phyloP scores from a whole-genome alignment of 2,329 filamentous ascomycete genomes.

The Coleophoma eucalyptorum region DNA sequence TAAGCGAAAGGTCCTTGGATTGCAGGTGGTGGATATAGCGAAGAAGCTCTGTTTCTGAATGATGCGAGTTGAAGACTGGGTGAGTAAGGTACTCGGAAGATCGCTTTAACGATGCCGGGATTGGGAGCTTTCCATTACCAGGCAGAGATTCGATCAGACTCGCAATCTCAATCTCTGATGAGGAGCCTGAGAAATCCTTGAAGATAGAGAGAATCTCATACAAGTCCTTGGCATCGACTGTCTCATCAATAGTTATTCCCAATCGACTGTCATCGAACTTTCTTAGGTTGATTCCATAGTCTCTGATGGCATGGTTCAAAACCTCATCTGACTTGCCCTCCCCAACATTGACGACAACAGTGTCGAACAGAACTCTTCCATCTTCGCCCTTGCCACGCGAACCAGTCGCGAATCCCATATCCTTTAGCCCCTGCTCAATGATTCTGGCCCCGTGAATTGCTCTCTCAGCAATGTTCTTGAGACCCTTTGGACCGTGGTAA shows the following conservation, averaged over 20 bases:
- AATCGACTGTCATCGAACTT: slow-evolving; percentile 56
- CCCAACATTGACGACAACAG: slow-evolving; percentile 62
- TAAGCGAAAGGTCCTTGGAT: slow-evolving; percentile 89
- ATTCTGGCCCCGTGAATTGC: slow-evolving; percentile 68
- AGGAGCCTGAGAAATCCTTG: slow-evolving; percentile 28
- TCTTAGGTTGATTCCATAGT: slow-evolving; percentile 58
- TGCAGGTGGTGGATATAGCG: slow-evolving; percentile 92
- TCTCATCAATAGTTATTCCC: slow-evolving; percentile 78
- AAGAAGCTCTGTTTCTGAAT: slow-evolving; percentile 91
- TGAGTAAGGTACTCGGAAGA: slow-evolving; percentile 78
- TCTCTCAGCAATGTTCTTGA: slow-evolving; percentile 79
- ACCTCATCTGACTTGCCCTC: slow-evolving; percentile 46
- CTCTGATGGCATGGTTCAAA: slow-evolving; percentile 44
- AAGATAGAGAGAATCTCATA: slow-evolving; percentile 55
- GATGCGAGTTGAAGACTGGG: slow-evolving; percentile 90
- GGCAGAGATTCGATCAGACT: slow-evolving; percentile 41
- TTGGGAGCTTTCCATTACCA: slow-evolving; percentile 27
- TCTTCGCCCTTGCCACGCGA: slow-evolving; percentile 52
- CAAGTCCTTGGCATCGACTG: slow-evolving; percentile 52
- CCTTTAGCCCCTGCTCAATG: slow-evolving; percentile 60
- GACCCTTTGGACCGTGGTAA: slow-evolving; percentile 83
- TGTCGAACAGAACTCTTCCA: slow-evolving; percentile 70
- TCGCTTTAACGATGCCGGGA: slow-evolving; percentile 62
- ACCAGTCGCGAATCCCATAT: slow-evolving; percentile 60
- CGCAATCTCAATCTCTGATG: slow-evolving; percentile 23